phyloP scores from a whole-genome alignment of 2,329 filamentous ascomycete species.

The Paraconiothyrium brasiliense region DNA sequence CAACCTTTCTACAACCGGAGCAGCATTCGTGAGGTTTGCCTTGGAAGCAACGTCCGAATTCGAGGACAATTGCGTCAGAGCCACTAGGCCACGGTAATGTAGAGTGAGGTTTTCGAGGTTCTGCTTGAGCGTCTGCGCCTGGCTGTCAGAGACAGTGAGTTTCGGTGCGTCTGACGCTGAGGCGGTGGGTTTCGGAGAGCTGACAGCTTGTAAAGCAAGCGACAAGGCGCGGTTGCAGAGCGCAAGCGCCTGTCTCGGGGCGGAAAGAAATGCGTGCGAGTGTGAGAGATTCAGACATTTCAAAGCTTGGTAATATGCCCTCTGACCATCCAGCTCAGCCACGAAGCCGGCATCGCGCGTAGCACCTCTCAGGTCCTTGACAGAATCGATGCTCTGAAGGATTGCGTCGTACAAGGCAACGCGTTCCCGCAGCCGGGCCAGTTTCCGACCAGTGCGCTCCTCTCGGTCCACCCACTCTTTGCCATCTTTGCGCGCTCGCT shows the following conservation, averaged over 20 bases:
- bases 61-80: conserved; percentile 73
- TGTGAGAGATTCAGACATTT: conserved; percentile 89
- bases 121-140: conserved; percentile 66
- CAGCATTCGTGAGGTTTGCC: conserved; percentile 54
- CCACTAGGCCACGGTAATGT: conserved; percentile 84
- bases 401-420: conserved; percentile 91
- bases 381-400: conserved; percentile 87
- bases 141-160: conserved; percentile 70
- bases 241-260: conserved; percentile 82
- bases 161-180: conserved; percentile 63
- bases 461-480: conserved; percentile 62
- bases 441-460: conserved; percentile 76
- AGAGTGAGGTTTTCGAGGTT: conserved; percentile 77
- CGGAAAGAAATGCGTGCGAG: conserved; percentile 79
- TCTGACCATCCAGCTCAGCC: conserved; percentile 78
- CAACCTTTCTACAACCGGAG: conserved; percentile 77
- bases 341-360: conserved; percentile 82
- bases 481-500: conserved; percentile 59
- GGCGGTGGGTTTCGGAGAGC: conserved; percentile 49
- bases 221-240: conserved; percentile 78
- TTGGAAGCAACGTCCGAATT: conserved; percentile 60
- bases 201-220: conserved; percentile 64
- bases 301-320: conserved; percentile 85
- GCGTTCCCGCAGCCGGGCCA: conserved; percentile 84
- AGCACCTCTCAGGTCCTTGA: conserved; percentile 89